Percentiles rank a stretch among this genome's conserved stretches.
phyloP scores from a whole-genome alignment of 2,329 filamentous ascomycete genomes.

The Xylaria sp. region DNA sequence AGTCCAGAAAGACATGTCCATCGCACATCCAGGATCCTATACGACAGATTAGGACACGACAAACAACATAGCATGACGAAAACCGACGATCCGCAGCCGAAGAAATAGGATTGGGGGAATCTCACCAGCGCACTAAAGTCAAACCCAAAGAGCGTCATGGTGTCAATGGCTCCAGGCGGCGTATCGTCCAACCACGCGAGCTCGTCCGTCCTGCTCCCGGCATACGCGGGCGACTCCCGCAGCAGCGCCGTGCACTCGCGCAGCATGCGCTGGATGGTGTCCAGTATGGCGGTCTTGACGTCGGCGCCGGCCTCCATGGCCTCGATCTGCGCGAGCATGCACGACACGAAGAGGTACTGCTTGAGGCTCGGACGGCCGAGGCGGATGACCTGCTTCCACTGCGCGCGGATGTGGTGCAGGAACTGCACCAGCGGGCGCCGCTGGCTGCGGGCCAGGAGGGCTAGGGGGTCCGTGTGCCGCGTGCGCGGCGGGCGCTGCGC shows the following conservation, averaged over 20 bases:
- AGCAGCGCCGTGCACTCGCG: constrained; percentile 29
- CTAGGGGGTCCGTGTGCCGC: constrained; percentile 32
- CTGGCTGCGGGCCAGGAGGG: constrained; percentile 29
- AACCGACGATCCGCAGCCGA: neutral
- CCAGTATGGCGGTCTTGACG: constrained; percentile 16
- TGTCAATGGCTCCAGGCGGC: constrained; percentile 27
- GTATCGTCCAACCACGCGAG: constrained; percentile 25
- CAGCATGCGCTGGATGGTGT: constrained; percentile 28
- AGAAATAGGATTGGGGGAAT: neutral
- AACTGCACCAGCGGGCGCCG: constrained; percentile 37
- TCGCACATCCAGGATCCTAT: constrained; percentile 30
- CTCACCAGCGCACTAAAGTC: constrained; percentile 39
- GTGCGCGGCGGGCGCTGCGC: neutral
- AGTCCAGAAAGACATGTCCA: constrained; percentile 31
- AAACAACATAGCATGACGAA: neutral
- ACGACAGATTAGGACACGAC: neutral
- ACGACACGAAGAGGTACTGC: constrained; percentile 42
- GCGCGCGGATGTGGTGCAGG: constrained; percentile 36
- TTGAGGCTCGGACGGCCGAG: constrained; percentile 43
- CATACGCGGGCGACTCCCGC: constrained; percentile 32
- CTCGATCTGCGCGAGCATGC: constrained; percentile 40
- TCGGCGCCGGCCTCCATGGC: constrained; percentile 32
- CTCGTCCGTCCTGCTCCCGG: neutral
- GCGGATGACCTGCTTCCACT: constrained; percentile 40
- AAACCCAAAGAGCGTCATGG: constrained; percentile 39